Conservation (phyloP, 805 yeast genomes). For the Ogataea pini region DNA sequence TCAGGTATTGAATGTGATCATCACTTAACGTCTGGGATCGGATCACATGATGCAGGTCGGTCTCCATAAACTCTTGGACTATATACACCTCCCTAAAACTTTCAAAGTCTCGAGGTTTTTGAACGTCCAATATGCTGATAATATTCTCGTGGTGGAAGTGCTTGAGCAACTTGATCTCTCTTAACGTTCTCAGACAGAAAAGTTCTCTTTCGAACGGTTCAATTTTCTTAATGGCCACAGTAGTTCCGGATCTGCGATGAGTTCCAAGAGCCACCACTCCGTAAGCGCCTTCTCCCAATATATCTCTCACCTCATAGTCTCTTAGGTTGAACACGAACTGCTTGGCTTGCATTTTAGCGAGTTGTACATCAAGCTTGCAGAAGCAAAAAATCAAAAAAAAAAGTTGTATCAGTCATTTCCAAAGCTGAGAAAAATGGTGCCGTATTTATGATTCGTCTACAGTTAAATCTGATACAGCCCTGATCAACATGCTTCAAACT, state of each 20-base stretch:
- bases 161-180: conserved; percentile 67
- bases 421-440: background rate
- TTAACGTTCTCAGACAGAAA: conserved; percentile 66
- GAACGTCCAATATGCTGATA: conserved; percentile 63
- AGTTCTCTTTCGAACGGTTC: conserved; percentile 67
- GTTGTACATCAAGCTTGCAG: background rate
- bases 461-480: conserved; percentile 12
- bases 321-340: conserved; percentile 62
- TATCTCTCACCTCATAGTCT: conserved; percentile 57
- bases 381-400: background rate
- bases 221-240: conserved; percentile 78
- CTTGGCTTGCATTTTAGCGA: conserved; percentile 31
- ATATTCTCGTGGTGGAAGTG: conserved; percentile 76
- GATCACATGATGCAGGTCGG: conserved; percentile 67
- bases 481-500: background rate
- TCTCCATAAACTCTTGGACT: conserved; percentile 77
- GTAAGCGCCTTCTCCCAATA: conserved; percentile 81
- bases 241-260: conserved; percentile 55
- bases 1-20: conserved; percentile 70
- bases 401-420: background rate
- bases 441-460: conserved; percentile 10
- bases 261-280: conserved; percentile 75
- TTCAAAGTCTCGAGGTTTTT: conserved; percentile 60
- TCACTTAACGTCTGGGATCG: conserved; percentile 56
- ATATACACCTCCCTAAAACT: conserved; percentile 69